A percentile compares a stretch with the other conserved stretches of the same genome.
Evolutionary conservation across 2,329 filamentous ascomycete species (phyloP).

Genomic region (Talaromyces sp.): DNA sequence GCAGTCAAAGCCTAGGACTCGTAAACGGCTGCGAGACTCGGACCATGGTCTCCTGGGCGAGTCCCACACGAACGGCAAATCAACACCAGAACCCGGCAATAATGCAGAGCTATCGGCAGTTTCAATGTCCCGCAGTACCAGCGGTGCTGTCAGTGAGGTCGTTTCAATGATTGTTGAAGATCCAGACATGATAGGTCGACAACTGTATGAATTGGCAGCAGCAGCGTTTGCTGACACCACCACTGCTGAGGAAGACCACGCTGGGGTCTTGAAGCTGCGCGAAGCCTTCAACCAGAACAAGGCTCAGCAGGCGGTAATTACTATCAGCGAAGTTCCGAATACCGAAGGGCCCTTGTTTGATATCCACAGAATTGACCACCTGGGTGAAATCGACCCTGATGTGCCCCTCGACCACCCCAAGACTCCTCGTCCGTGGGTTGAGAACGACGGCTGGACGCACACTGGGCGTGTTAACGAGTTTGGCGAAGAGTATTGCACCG

Average conservation of each 20-base stretch:
- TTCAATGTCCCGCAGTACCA: conserved; percentile 5
- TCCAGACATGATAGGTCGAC: conserved; percentile 6
- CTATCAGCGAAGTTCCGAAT: not conserved
- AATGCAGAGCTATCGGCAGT: not conserved
- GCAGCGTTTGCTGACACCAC: conserved; percentile 12
- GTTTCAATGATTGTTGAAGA: conserved; percentile 3
- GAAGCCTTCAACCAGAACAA: conserved; percentile 8
- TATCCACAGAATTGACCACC: conserved; percentile 4
- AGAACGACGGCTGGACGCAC: conserved; percentile 24
- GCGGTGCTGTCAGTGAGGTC: conserved; percentile 3
- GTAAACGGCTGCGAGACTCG: conserved; percentile 12
- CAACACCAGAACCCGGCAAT: conserved; percentile 2
- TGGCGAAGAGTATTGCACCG: conserved; percentile 23
- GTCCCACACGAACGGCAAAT: not conserved
- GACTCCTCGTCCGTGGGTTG: conserved; percentile 19
- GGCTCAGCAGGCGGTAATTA: not conserved
- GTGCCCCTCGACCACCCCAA: conserved; percentile 14
- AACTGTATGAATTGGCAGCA: conserved; percentile 15
- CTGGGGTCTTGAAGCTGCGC: conserved; percentile 3
- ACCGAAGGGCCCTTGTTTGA: not conserved
- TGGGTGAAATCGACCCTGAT: conserved; percentile 5
- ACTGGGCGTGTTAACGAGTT: conserved; percentile 24
- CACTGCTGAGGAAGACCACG: conserved; percentile 3
- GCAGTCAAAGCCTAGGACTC: conserved; percentile 13
- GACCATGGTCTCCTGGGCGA: conserved; percentile 1